Base-by-base conservation (phyloP, 2,329 filamentous ascomycete genomes). In the Colletotrichum endophyticum region DNA sequence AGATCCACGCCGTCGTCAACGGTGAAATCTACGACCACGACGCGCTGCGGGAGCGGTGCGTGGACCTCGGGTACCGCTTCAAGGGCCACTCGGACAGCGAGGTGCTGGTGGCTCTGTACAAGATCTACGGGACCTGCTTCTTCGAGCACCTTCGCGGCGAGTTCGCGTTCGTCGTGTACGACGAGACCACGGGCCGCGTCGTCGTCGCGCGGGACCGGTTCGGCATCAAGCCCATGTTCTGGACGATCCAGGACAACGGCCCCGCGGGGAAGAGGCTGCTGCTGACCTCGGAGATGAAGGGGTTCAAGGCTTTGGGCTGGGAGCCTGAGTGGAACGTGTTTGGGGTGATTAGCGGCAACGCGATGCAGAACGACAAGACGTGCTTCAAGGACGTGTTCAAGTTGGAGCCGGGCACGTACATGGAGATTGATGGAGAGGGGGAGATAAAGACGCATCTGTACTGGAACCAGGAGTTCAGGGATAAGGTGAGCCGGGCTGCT, bases 21-120 rank as follows among this genome's bases (percentile, higher is more conserved):
- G 90, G 91, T 32, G 90, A 92, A 80, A 84, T 92, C n/a, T 92
- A 92, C 80, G 88, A 90, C 78, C 84, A 88, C 73, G 88, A 90
- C 66, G 79, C 81, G 13, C 84, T 90, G 15, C 85, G 88, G 28
- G 78, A 78, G 8, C 79, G 84, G 13, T 81, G 87, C n/a, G 73
- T 80, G 3, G 75, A 84, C 3, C 83, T 83, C 66, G 79, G 80
- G 12, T 89, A 89, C 80, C 64, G 79, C 3, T 91, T 91, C 82
- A 81, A 82, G 39, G 84, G 88, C 39, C 79, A 82, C 32, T 87
- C 86, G 59, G 90, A 91, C 78, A 88, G 87, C 39, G 90, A 92
- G 78, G 84, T 91, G 9, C 85, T 90, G 9, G 79, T 91, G 49
- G 89, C 89, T 0, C 83, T 91, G 3, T 91, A 91, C 81, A 84